Evolutionary conservation across 106 monocot genomes (phyloP), one percentile per base, ranked within the genome.

Genomic region (Amphibolis antarctica): DNA sequence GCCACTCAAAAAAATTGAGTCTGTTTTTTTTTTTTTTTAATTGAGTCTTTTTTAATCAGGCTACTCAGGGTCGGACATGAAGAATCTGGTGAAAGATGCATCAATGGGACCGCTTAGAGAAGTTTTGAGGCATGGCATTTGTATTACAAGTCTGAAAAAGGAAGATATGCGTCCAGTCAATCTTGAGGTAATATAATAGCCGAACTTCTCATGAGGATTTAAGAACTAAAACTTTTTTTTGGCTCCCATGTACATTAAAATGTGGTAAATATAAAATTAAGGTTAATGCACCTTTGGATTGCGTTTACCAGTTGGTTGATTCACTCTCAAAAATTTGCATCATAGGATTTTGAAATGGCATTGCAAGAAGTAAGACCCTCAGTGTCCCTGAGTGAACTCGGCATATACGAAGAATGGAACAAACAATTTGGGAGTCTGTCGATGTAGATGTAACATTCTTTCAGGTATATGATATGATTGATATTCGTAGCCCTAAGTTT

Each of bases 21-120:
- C n/a, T n/a, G n/a, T n/a, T n/a, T n/a, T n/a, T n/a, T n/a, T n/a
- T n/a, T 3, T 54, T 21, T 54, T 26, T 9, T 54, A 54, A 54
- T 10, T 24, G 24, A 54, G 46, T 9, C 46, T n/a, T 28, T 53
- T 17, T 30, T 53, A 44, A 17, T 60, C 71, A 98, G 96, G 90
- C 42, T 98, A 98, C 53, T 98, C 90, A 12, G 85, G 96, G 45
- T 91, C 87, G 42, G 96, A 91, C 66, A 87, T 98, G 96, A 98
- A 87, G 69, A 98, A 98, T 62, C 74, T 98, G 55, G 96, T 98
- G 28, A 98, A 98, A 80, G 96, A 98, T 82, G 96, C 96, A 67
- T 87, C 90, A 14, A 98, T 98, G 96, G 90, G 96, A 17, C 96
- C 90, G 27, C 65, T 98, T 5, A 80, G 96, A 69, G 96, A 98